Percentiles rank a stretch among this genome's conserved stretches.
phyloP scores from a whole-genome alignment of 2,329 filamentous ascomycete genomes.

The Xylariomycetidae sp. region DNA sequence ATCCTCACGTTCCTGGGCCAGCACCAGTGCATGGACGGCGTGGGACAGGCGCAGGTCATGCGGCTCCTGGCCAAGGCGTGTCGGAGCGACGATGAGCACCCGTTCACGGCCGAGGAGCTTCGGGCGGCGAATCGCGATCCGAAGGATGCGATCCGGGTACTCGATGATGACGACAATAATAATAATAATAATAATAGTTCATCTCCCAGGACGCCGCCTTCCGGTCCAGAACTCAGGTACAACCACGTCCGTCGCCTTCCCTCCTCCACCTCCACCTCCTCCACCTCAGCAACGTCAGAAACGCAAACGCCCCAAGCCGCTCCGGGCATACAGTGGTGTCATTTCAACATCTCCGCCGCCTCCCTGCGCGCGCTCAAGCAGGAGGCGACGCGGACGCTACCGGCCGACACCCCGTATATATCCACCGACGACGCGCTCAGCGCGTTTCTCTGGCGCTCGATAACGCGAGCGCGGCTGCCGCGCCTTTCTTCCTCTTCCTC shows the following conservation, averaged over 20 bases:
- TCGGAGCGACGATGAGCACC: constrained; percentile 2
- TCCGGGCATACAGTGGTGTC: no score
- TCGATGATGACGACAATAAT: constrained; percentile 1
- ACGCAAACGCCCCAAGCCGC: not conserved
- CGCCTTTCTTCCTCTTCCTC: constrained; percentile 27
- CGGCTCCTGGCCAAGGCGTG: constrained; percentile 37
- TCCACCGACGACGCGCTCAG: constrained; percentile 51
- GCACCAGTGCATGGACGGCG: constrained; percentile 41
- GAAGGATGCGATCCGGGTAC: constrained; percentile 8
- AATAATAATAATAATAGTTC: no score
- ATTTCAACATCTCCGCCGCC: no score
- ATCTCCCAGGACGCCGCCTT: no score
- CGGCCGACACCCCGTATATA: constrained; percentile 28
- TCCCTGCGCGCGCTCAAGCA: no score
- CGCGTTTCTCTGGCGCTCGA: constrained; percentile 45
- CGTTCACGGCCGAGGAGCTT: constrained; percentile 3
- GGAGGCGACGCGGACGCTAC: constrained; percentile 4
- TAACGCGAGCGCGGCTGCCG: constrained; percentile 34
- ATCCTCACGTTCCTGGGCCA: constrained; percentile 38
- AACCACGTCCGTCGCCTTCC: constrained; percentile 5
- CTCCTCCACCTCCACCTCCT: no score
- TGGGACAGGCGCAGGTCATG: constrained; percentile 38
- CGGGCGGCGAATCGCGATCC: constrained; percentile 12
- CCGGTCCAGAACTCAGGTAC: constrained; percentile 5
- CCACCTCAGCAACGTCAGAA: no score